phyloP scores from a whole-genome alignment of 1,139 yeast genomes.

The Saccharomyces pastorianus region DNA sequence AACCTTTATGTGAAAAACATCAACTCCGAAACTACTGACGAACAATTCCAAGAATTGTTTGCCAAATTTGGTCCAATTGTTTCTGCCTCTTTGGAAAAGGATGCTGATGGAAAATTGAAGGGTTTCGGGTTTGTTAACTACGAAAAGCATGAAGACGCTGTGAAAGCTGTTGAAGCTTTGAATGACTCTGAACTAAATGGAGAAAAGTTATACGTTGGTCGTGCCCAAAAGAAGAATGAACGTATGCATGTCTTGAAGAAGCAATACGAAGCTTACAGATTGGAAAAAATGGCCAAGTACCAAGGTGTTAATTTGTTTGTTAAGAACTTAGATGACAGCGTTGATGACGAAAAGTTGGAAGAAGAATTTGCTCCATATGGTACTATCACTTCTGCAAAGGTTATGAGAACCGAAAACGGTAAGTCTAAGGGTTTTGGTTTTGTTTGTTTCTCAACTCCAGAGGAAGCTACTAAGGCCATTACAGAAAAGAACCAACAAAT shows the following conservation, averaged over 20 bases:
- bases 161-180: constrained; percentile 83
- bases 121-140: constrained; percentile 96
- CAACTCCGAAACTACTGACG: constrained; percentile 60
- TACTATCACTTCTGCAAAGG: constrained; percentile 90
- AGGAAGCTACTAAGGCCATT: constrained; percentile 98
- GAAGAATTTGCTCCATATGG: constrained; percentile 94
- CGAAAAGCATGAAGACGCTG: constrained; percentile 81
- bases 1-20: constrained; percentile 92
- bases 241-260: constrained; percentile 93
- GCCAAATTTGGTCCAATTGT: constrained; percentile 72
- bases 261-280: constrained; percentile 88
- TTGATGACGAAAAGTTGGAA: constrained; percentile 84
- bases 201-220: constrained; percentile 86
- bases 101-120: constrained; percentile 80
- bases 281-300: constrained; percentile 88
- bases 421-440: constrained; percentile 98
- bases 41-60: constrained; percentile 68
- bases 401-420: constrained; percentile 90
- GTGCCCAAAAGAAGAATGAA: constrained; percentile 99
- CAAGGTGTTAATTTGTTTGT: constrained; percentile 96
- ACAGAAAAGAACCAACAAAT: constrained; percentile 98
- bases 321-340: constrained; percentile 90
- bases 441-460: constrained; percentile 96
- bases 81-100: constrained; percentile 75
- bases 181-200: constrained; percentile 82